A percentile compares a stretch with the other conserved stretches of the same genome.
Evolutionary conservation across 164 flowering plant genomes (phyloP).

Genomic region (Macadamia tetraphylla): DNA sequence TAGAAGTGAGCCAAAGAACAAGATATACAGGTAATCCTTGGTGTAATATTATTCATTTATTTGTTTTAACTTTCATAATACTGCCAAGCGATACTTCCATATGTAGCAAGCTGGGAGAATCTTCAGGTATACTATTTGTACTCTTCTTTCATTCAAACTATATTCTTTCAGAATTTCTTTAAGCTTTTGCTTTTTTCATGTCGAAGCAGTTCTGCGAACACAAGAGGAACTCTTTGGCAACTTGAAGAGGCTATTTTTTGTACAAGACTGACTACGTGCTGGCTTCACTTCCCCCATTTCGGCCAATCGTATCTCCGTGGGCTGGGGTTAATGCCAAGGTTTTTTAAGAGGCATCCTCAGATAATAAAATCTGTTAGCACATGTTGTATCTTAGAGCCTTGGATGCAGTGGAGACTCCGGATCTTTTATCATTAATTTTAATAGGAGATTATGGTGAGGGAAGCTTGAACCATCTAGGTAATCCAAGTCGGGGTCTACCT

Average conservation of each 20-base stretch:
- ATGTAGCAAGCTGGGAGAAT: too few relatives aligned
- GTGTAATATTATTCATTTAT: slow-evolving; percentile 15
- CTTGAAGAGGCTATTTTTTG: slow-evolving; percentile 6
- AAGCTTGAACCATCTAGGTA: not conserved
- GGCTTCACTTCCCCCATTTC: not conserved
- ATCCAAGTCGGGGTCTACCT: not conserved
- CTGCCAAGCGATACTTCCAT: slow-evolving; percentile 7
- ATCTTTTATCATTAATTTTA: not conserved
- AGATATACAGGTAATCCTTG: slow-evolving; percentile 23
- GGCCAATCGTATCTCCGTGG: not conserved
- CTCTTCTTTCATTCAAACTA: not conserved
- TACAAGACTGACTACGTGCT: slow-evolving; percentile 6
- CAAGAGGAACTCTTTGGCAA: not conserved
- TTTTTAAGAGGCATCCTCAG: slow-evolving; percentile 32
- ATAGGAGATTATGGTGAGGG: not conserved
- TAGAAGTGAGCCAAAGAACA: slow-evolving; percentile 9
- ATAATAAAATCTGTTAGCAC: slow-evolving; percentile 10
- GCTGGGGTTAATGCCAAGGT: slow-evolving; percentile 19
- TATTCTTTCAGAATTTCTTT: too few relatives aligned
- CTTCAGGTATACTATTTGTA: slow-evolving; percentile 17
- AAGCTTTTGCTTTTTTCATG: too few relatives aligned
- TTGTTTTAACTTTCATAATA: slow-evolving; percentile 12
- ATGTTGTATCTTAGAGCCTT: not conserved
- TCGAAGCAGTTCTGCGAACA: too few relatives aligned
- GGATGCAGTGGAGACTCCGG: not conserved